A percentile compares a stretch with the other conserved stretches of the same genome.
Evolutionary conservation across 2,329 filamentous ascomycete species (phyloP).

Genomic region (Fusarium burgessii): DNA sequence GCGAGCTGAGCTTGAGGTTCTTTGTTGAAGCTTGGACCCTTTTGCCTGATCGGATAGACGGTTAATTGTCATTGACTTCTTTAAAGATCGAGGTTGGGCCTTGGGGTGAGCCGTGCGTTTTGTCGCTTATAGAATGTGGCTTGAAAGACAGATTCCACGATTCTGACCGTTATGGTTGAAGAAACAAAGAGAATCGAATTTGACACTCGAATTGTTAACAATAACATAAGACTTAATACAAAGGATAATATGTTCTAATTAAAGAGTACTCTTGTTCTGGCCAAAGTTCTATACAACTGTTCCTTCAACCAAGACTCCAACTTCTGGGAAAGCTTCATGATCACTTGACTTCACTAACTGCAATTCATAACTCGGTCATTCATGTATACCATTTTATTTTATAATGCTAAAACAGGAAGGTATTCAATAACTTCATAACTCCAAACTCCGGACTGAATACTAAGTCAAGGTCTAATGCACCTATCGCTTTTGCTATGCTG

Average conservation of each 20-base stretch:
- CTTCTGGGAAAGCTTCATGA: neutral
- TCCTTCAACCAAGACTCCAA: neutral
- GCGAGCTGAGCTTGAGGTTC: constrained; percentile 4
- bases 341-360: neutral
- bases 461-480: constrained; percentile 21
- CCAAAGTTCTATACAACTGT: neutral
- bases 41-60: neutral
- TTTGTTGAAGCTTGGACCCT: constrained; percentile 21
- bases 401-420: constrained; percentile 11
- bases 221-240: neutral
- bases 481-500: constrained; percentile 26
- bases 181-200: constrained; percentile 7
- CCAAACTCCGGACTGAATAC: constrained; percentile 3
- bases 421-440: neutral
- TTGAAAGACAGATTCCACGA: constrained; percentile 11
- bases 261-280: neutral
- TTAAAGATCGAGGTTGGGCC: constrained; percentile 14
- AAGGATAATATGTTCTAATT: neutral
- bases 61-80: constrained; percentile 4
- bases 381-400: neutral
- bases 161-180: constrained; percentile 1
- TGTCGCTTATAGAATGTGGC: constrained; percentile 5
- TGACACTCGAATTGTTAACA: neutral
- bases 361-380: neutral
- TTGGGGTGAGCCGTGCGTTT: constrained; percentile 21